Base-by-base conservation (phyloP, 2,329 filamentous ascomycete genomes). In the Pseudocercospora vitis region DNA sequence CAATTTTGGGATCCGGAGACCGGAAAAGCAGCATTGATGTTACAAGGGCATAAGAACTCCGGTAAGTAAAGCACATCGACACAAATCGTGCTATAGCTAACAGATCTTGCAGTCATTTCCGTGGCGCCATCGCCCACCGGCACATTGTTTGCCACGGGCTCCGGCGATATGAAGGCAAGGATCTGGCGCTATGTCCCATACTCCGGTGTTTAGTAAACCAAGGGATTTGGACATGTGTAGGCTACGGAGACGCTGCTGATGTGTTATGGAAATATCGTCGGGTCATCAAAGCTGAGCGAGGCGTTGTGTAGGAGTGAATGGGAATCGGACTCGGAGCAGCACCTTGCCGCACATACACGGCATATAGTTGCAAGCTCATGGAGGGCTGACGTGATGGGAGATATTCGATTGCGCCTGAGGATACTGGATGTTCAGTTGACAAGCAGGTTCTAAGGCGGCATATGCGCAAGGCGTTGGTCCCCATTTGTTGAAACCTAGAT, bases 1-100 rank as follows among this genome's bases (percentile, higher is more conserved):
- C 94, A 97, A 70, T 97, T 99, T 79, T 99, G 94, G 94, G 92
- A 99, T 69, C 92, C 94, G 16, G 83, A 87, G 65, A 96, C 91
- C 16, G 94, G 92, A 29, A 87, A 89, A 62, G 95, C 92, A 1
- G 92, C 97, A 75, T 87, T 99, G 71, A 97, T 97, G 94, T 82
- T 99, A 58, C 94, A 97, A 73, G 94, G 94, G 21, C 94, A 99
- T 72, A 97, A 97, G 81, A 97, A 97, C 75, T 96, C 90, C 8
- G 82, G 83, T 85, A 72, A 66, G 79, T 74, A n/a, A 7, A 40
- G 28, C 4, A n/a, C 29, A 7, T 31, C 31, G 21, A 12, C n/a
- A n/a, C n/a, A 24, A 5, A 21, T 12, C 14, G 7, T 28, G 7
- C 12, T 21, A 4, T 31, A 14, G 52, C 49, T 54, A 46, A 56